Percentiles rank a stretch among this genome's conserved stretches.
Evolutionary conservation across 371 early-diverging fungal species (phyloP).

Genomic region (Mucor piriformis): DNA sequence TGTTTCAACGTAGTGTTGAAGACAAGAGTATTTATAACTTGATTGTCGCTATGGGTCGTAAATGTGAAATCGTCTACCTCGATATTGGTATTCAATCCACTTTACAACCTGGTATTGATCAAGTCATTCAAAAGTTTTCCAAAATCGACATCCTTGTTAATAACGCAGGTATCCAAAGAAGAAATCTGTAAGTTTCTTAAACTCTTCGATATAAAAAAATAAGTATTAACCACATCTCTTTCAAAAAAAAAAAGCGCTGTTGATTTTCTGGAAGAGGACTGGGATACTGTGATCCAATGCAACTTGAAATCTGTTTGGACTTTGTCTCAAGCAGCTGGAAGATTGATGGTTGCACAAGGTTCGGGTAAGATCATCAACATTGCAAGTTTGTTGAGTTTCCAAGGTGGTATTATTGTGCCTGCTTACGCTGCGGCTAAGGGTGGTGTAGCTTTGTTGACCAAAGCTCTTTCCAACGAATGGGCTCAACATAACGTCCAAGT

Average conservation of each 20-base stretch:
- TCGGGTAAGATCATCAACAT: slow-evolving; percentile 39
- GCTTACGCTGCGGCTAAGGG: slow-evolving; percentile 23
- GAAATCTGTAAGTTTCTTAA: slow-evolving; percentile 25
- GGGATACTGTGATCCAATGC: slow-evolving; percentile 35
- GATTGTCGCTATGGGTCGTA: slow-evolving; percentile 28
- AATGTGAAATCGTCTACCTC: slow-evolving; percentile 30
- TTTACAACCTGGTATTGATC: slow-evolving; percentile 19
- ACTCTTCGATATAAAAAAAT: no score
- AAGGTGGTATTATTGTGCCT: slow-evolving; percentile 33
- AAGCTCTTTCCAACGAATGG: slow-evolving; percentile 13
- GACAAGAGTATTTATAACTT: slow-evolving; percentile 24
- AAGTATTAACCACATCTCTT: no score
- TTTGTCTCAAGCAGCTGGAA: slow-evolving; percentile 33
- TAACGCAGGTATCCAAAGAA: slow-evolving; percentile 14
- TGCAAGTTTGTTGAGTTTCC: slow-evolving; percentile 35
- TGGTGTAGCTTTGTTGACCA: slow-evolving; percentile 12
- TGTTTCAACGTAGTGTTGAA: slow-evolving; percentile 29
- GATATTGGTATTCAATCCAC: slow-evolving; percentile 26
- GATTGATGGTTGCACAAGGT: slow-evolving; percentile 22
- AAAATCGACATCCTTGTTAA: slow-evolving; percentile 38
- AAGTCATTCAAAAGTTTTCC: slow-evolving; percentile 24
- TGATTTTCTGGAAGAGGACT: slow-evolving; percentile 38
- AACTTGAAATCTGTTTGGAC: slow-evolving; percentile 38
- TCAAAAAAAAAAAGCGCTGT: no score
- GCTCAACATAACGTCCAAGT: slow-evolving; percentile 45